Evolutionary conservation across 2,329 filamentous ascomycete genomes (phyloP), one percentile per base, ranked within the genome.

Genomic region (Sporothrix pseudoabietina): DNA sequence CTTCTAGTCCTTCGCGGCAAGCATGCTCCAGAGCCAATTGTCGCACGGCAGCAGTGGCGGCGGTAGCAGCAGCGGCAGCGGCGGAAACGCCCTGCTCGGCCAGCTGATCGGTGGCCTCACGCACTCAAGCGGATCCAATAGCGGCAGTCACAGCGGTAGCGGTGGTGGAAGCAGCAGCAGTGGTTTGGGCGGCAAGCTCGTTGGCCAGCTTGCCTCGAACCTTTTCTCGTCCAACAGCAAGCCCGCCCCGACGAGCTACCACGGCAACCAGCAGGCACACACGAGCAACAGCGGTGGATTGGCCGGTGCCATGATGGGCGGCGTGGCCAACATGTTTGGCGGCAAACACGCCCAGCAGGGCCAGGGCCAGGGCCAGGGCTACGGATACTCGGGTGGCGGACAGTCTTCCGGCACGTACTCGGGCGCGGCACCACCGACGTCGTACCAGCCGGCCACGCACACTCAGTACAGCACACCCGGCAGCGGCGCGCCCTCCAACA

Each of bases 341-440:
- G 84, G 86, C 44, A 84, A 84, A 76, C 78, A 79, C 65, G 77
- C 78, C 49, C 78, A 81, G 57, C 82, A 81, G 59, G 77, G 78
- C 54, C 78, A 81, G 55, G 82, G 81, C 72, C 84, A 87, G 83
- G 82, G 83, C 74, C 85, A 89, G 76, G 87, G 86, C 78, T 93
- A 87, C 78, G 90, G 89, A 44, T 91, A 91, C 80, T 88, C 88
- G 30, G 87, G 87, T 77, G 80, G 84, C 3, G 86, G 85, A 59
- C 83, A 86, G 59, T 80, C 85, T 75, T 80, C 85, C 75, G 86
- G 87, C 61, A 84, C 85, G 52, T 93, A 92, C 79, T 86, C 83
- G 74, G 90, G 89, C 72, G 84, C 87, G 73, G 88, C 90, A 54
- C 91, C 91, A 14, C 87, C 88, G n/a, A 80, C 85, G 16, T 86